Conservation (phyloP, 257 asterid species). For the Solanum appendiculatum region DNA sequence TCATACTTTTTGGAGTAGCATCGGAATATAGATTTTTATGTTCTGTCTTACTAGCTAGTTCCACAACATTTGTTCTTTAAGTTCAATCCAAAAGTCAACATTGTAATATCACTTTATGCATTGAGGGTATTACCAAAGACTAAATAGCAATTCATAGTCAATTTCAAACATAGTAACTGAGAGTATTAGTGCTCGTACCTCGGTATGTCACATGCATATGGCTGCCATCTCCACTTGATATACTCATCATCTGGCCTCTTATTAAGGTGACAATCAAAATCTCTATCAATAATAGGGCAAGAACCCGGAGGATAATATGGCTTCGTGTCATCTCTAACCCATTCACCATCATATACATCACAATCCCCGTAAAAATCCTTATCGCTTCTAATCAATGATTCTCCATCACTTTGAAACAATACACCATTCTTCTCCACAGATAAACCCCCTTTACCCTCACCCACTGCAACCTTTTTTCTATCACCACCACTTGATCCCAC, state of each 20-base stretch:
- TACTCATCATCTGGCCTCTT: slow-evolving; percentile 66
- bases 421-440: neutral
- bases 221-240: slow-evolving; percentile 90
- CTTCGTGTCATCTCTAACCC: slow-evolving; percentile 71
- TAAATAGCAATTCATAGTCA: neutral
- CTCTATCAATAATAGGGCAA: slow-evolving; percentile 76
- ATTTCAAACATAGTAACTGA: neutral
- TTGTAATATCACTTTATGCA: neutral
- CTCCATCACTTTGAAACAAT: neutral
- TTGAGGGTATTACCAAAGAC: neutral
- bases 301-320: slow-evolving; percentile 84
- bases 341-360: slow-evolving; percentile 72
- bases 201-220: slow-evolving; percentile 78
- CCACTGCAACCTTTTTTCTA: slow-evolving; percentile 3
- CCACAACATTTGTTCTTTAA: neutral
- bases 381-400: neutral
- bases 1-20: neutral
- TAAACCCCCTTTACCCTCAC: neutral
- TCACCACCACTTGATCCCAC: neutral
- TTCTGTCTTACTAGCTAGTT: neutral
- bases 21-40: neutral
- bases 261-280: slow-evolving; percentile 74
- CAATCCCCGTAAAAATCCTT: slow-evolving; percentile 40
- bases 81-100: neutral
- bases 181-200: slow-evolving; percentile 27